phyloP scores from a whole-genome alignment of 768 basidiomycete species.

The Mycena vulgaris region DNA sequence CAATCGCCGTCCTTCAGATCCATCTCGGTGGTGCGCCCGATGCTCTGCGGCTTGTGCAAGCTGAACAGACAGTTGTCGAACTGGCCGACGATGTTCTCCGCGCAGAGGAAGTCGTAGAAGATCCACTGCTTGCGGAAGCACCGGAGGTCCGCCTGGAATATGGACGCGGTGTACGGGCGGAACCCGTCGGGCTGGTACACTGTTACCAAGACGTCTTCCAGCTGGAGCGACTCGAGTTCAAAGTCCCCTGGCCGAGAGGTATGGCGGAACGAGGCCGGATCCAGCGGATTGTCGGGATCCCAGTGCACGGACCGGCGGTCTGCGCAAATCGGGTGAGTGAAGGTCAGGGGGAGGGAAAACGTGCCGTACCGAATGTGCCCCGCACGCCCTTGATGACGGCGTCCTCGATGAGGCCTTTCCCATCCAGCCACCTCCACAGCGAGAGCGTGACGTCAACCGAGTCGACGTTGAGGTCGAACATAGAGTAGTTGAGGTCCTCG shows the following conservation, averaged over 20 bases:
- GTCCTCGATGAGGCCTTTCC: constrained; percentile 92
- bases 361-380: constrained; percentile 84
- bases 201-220: constrained; percentile 95
- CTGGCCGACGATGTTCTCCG: constrained; percentile 97
- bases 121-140: constrained; percentile 93
- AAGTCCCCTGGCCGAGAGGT: constrained; percentile 86
- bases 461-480: constrained; percentile 95
- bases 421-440: constrained; percentile 93
- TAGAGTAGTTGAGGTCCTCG: constrained; percentile 83
- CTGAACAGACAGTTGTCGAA: constrained; percentile 98
- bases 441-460: constrained; percentile 97
- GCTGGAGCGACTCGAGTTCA: constrained; percentile 88
- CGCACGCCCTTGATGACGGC: constrained; percentile 95
- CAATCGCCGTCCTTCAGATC: constrained; percentile 88
- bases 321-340: constrained; percentile 47
- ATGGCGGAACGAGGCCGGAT: constrained; percentile 88
- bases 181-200: constrained; percentile 95
- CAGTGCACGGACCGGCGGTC: constrained; percentile 91
- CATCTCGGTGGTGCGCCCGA: constrained; percentile 90
- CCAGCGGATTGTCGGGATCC: constrained; percentile 86
- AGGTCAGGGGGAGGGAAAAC: not conserved
- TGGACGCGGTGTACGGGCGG: constrained; percentile 91
- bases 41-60: constrained; percentile 95
- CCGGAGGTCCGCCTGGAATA: constrained; percentile 92
- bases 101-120: constrained; percentile 95